Evolutionary conservation across 805 yeast species (phyloP).

Genomic region (Ogataea zsoltii): DNA sequence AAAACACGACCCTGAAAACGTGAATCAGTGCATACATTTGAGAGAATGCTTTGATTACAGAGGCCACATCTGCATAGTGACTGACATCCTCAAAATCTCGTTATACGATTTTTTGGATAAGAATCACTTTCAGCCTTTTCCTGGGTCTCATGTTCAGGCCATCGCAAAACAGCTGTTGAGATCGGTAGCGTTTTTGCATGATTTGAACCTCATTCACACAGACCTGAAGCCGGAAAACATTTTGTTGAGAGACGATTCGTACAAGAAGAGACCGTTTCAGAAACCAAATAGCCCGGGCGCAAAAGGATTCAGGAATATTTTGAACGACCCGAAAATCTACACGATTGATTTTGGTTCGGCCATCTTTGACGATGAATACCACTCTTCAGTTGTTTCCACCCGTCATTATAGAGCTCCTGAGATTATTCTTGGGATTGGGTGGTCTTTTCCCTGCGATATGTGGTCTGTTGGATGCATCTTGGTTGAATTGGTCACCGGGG

Average conservation of each 20-base stretch:
- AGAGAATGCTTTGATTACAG: constrained; percentile 89
- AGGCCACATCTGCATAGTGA: constrained; percentile 92
- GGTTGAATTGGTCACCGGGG: constrained; percentile 90
- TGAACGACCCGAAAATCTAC: constrained; percentile 79
- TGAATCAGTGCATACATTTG: constrained; percentile 79
- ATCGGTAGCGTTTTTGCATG: constrained; percentile 87
- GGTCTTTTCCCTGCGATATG: constrained; percentile 96
- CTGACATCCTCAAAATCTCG: constrained; percentile 81
- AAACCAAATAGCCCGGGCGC: constrained; percentile 23
- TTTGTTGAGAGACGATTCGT: constrained; percentile 58
- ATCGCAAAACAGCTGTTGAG: constrained; percentile 82
- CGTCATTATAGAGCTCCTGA: constrained; percentile 98
- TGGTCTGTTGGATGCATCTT: constrained; percentile 97
- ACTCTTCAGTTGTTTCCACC: constrained; percentile 88
- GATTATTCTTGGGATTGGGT: constrained; percentile 88
- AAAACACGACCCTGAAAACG: constrained; percentile 65
- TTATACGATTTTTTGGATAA: constrained; percentile 87
- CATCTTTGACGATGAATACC: constrained; percentile 90
- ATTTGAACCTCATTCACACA: constrained; percentile 87
- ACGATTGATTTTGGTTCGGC: constrained; percentile 98
- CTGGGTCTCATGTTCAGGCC: constrained; percentile 89
- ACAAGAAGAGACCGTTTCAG: constrained; percentile 37
- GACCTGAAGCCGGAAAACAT: constrained; percentile 97
- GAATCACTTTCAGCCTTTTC: constrained; percentile 85
- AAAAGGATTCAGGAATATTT: constrained; percentile 40